phyloP scores from a whole-genome alignment of 2,329 filamentous ascomycete genomes.

The Alternaria conjuncta region DNA sequence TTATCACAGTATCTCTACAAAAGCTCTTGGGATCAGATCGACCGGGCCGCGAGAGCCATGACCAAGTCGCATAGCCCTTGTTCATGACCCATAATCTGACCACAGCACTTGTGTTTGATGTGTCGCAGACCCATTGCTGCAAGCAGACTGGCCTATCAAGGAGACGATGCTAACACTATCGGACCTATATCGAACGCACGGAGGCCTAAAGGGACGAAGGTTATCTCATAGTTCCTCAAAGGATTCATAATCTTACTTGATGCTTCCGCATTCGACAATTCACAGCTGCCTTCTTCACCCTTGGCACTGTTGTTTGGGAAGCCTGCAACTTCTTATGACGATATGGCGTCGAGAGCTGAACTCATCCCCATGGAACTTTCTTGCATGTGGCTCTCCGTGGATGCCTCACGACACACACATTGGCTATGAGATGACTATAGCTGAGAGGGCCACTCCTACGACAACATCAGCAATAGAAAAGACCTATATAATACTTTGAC shows the following conservation, averaged over 20 bases:
- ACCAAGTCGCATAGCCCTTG: conserved; percentile 16
- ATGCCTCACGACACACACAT: conserved; percentile 3
- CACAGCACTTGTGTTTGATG: conserved; percentile 20
- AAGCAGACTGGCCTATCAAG: conserved; percentile 12
- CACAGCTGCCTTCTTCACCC: conserved; percentile 13
- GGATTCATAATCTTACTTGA: conserved; percentile 17
- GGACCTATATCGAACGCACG: neutral
- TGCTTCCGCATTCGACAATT: conserved; percentile 5
- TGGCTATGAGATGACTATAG: neutral
- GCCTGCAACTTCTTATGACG: conserved; percentile 11
- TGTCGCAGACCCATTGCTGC: conserved; percentile 16
- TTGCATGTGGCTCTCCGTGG: neutral
- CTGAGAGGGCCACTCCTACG: neutral
- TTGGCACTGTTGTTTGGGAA: conserved; percentile 4
- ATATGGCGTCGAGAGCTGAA: conserved; percentile 28
- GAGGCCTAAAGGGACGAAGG: conserved; percentile 5
- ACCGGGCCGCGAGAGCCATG: conserved; percentile 23
- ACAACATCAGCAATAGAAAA: neutral
- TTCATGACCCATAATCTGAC: conserved; percentile 14
- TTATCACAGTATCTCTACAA: conserved; percentile 3
- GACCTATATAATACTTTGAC: conserved; percentile 25
- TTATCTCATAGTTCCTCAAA: conserved; percentile 8
- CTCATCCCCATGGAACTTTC: conserved; percentile 5
- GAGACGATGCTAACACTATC: neutral
- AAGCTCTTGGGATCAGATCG: conserved; percentile 19